Evolutionary conservation across 129 eudicot species (phyloP), one percentile per base, ranked within the genome.

Genomic region (Heracleum sosnowskyi): DNA sequence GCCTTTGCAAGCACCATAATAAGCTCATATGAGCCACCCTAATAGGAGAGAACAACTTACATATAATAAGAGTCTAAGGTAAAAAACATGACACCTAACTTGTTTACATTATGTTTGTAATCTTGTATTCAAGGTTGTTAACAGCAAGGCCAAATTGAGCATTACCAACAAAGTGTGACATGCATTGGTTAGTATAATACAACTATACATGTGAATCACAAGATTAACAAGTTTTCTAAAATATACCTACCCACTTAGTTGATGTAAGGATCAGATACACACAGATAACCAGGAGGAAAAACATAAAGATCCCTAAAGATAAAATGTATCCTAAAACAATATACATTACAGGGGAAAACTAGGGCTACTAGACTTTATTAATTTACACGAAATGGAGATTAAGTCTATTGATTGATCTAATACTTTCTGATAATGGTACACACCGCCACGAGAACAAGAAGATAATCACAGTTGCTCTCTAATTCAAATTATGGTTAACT

Each of bases 381-480:
- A 73, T 73, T 42, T 73, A 73, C 76, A 73, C 12, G 55, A 73
- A 73, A 73, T 26, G 44, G 29, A 73, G 76, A 73, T 41, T 17
- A 73, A 41, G 55, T n/a, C 76, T 24, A 40, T 44, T 17, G 49
- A 41, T 40, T 35, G 68, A 26, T 44, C 77, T 74, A 13, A 6
- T 15, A 49, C 49, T 42, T 44, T 42, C 76, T n/a, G 16, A 28
- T 44, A 74, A 74, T n/a, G 8, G 26, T 72, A 40, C 51, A 72
- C 76, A 72, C 51, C 39, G 75, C 49, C 75, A 37, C 75, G 28
- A 8, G 53, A 72, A 72, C 76, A 40, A 7, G 45, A 22, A 41
- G 24, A 44, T 42, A 44, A 28, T 73, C 49, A 49, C 53, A 44
- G 77, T 11, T 8, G 57, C 16, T 24, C 35, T 39, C 76, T 73